A percentile compares a stretch with the other conserved stretches of the same genome.
Conservation (phyloP, 2,329 filamentous ascomycete species). For the Ceratocystis albifundus region DNA sequence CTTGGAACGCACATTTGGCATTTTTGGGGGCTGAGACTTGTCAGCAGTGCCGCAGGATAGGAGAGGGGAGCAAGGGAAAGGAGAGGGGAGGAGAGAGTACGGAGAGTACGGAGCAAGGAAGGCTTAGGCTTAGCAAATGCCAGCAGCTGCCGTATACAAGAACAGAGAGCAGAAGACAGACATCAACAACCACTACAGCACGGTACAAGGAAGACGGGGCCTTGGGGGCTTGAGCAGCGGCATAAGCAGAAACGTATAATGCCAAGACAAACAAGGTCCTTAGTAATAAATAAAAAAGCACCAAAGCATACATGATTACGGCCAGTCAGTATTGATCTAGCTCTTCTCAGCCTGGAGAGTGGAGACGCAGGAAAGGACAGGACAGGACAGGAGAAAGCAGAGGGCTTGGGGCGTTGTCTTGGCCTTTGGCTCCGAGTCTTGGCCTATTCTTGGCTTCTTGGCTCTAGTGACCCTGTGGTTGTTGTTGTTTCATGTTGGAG, state of each 20-base stretch:
- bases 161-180: too few species aligned
- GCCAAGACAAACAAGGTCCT: slow-evolving; percentile 1
- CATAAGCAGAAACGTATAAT: slow-evolving; percentile 1
- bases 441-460: slow-evolving; percentile 10
- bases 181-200: too few species aligned
- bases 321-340: not conserved
- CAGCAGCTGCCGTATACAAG: too few species aligned
- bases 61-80: too few species aligned
- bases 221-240: too few species aligned
- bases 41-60: too few species aligned
- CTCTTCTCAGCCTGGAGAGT: not conserved
- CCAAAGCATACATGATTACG: not conserved
- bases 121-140: too few species aligned
- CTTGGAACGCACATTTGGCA: too few species aligned
- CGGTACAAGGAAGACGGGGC: too few species aligned
- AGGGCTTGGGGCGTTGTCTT: slow-evolving; percentile 4
- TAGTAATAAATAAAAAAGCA: not conserved
- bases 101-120: too few species aligned
- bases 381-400: not conserved
- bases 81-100: too few species aligned
- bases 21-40: too few species aligned
- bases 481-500: not conserved
- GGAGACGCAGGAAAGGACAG: not conserved
- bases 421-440: slow-evolving; percentile 4
- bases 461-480: not conserved